Conservation (phyloP, 768 basidiomycete genomes). For the Xerocomellus dryophilus region DNA sequence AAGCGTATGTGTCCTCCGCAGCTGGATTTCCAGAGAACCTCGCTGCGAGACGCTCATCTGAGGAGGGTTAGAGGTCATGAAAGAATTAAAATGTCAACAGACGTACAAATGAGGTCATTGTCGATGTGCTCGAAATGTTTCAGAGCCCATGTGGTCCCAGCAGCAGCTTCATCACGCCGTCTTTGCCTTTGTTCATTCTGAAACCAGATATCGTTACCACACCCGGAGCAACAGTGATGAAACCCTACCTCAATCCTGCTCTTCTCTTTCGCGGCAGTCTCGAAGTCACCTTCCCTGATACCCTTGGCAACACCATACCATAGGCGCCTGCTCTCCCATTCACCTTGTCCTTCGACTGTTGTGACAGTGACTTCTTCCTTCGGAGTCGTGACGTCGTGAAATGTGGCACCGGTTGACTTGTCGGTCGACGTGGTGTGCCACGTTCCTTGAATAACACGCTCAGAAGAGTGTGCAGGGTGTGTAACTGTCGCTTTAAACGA, state of each 20-base stretch:
- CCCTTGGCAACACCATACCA: slow-evolving; percentile 89
- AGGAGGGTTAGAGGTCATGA: neutral
- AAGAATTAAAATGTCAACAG: neutral
- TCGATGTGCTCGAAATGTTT: slow-evolving; percentile 75
- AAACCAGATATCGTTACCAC: neutral
- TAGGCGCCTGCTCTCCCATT: slow-evolving; percentile 82
- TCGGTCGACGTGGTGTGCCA: slow-evolving; percentile 72
- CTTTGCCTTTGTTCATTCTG: slow-evolving; percentile 92
- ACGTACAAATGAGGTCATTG: slow-evolving; percentile 70
- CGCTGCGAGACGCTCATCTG: slow-evolving; percentile 62
- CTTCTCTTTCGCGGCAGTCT: slow-evolving; percentile 87
- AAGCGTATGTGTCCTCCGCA: slow-evolving; percentile 76
- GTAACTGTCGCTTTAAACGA: slow-evolving; percentile 82
- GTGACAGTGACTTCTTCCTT: slow-evolving; percentile 74
- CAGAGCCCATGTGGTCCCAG: slow-evolving; percentile 68
- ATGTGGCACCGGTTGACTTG: slow-evolving; percentile 44
- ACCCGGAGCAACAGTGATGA: neutral
- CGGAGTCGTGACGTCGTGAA: slow-evolving; percentile 72
- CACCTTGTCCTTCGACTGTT: slow-evolving; percentile 61
- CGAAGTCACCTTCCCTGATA: slow-evolving; percentile 89
- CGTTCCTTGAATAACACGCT: slow-evolving; percentile 67
- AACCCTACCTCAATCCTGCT: slow-evolving; percentile 76
- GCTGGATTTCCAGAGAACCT: slow-evolving; percentile 61
- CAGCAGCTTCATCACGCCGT: slow-evolving; percentile 75
- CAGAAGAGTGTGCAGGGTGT: slow-evolving; percentile 43